Percentiles rank a stretch among this genome's conserved stretches.
These are phyloP conservation scores for Mortierella sp. DNA, from an alignment of 371 early-diverging fungal species.

Conservation along the genomic window DNA sequence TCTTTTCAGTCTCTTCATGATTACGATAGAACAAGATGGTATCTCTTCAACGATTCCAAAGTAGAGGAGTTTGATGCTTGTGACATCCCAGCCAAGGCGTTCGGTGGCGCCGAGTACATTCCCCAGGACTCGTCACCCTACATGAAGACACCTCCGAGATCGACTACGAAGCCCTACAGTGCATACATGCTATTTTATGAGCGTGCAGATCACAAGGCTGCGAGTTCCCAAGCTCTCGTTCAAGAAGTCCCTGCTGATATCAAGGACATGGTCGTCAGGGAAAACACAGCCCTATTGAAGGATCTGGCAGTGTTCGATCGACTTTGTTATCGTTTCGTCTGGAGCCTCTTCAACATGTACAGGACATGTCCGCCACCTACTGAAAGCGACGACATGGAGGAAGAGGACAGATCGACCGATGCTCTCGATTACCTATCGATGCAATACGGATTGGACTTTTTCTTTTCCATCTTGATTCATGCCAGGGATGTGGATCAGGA, in stretches of 20 bases:
- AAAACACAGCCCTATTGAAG: constrained; percentile 36
- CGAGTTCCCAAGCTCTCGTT: not conserved
- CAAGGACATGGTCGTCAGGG: constrained; percentile 42
- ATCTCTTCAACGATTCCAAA: constrained; percentile 63
- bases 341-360: constrained; percentile 46
- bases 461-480: constrained; percentile 50
- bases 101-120: constrained; percentile 56
- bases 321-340: constrained; percentile 45
- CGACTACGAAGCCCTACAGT: constrained; percentile 58
- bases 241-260: constrained; percentile 47
- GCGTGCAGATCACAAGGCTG: constrained; percentile 12
- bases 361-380: not conserved
- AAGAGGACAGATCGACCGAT: not conserved
- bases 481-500: constrained; percentile 50
- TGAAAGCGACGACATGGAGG: not conserved
- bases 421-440: constrained; percentile 28
- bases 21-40: constrained; percentile 51
- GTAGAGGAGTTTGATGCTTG: constrained; percentile 60
- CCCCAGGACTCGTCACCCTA: constrained; percentile 50
- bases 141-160: constrained; percentile 50
- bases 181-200: constrained; percentile 67
- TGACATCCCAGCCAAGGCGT: constrained; percentile 57
- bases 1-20: not conserved
- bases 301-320: constrained; percentile 53
- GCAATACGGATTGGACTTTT: constrained; percentile 50